phyloP scores from a whole-genome alignment of 2,329 filamentous ascomycete genomes.

The Teratosphaeria epicoccoides region DNA sequence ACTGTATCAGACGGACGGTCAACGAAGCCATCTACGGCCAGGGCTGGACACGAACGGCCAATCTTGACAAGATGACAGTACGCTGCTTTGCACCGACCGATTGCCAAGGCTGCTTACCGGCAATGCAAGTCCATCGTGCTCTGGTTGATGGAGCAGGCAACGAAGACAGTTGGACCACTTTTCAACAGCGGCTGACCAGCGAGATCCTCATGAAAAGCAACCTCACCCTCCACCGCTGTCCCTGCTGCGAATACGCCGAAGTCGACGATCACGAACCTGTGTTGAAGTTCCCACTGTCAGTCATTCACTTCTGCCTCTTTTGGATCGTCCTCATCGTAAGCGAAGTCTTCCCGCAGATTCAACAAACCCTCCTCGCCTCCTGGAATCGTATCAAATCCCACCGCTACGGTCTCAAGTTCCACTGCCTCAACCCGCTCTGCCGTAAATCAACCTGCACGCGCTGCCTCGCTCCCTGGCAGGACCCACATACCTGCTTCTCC shows the following conservation, averaged over 20 bases:
- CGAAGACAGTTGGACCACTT: constrained; percentile 58
- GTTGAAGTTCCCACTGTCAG: constrained; percentile 20
- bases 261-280: constrained; percentile 46
- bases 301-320: constrained; percentile 43
- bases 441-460: constrained; percentile 63
- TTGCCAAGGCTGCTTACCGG: constrained; percentile 64
- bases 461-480: constrained; percentile 73
- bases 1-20: constrained; percentile 70
- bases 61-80: constrained; percentile 61
- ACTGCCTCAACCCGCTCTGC: constrained; percentile 62
- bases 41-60: constrained; percentile 74
- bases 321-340: constrained; percentile 8
- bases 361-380: constrained; percentile 18
- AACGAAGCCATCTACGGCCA: constrained; percentile 89
- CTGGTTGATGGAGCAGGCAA: constrained; percentile 60
- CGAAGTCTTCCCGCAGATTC: constrained; percentile 6
- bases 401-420: constrained; percentile 64
- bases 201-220: constrained; percentile 64
- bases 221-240: constrained; percentile 69
- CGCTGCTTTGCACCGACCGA: constrained; percentile 68
- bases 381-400: constrained; percentile 58
- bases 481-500: constrained; percentile 85
- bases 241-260: constrained; percentile 87
- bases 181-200: constrained; percentile 69
- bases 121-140: constrained; percentile 59